Base-by-base conservation (phyloP, 192 early-diverging fungal genomes). In the Coemansia sp. region DNA sequence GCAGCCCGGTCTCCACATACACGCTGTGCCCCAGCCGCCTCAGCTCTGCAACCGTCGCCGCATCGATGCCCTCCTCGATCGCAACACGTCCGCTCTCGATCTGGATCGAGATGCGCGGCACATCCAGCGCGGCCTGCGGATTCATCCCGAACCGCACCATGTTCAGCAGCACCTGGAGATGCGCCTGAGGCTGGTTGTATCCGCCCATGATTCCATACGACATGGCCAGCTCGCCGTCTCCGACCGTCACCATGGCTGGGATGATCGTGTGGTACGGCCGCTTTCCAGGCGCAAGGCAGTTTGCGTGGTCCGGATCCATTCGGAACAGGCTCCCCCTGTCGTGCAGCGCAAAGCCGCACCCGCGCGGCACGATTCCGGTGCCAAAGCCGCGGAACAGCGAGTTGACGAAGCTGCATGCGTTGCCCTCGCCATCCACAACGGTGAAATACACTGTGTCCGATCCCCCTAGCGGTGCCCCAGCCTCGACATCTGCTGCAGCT, bases 161-260 rank as follows among this genome's bases (percentile, higher is more conserved):
- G 57, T 91, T 90, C 30, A 92, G 53, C 55, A 93, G 70, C 8
- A 90, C 86, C 75, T 93, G 91, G 3, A 91, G 64, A 42, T 93
- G 90, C n/a, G 90, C 90, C 72, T 93, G 91, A 19, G 91, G 91
- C 70, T 93, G 91, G 83, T 88, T 88, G 67, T 83, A 89, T 5
- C 83, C 88, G 41, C 91, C 91, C 89, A 93, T 91, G 45, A 82
- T 77, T 20, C 74, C 78, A 23, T 59, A 68, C 29, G 56, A 44
- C 23, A 65, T 68, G 29, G 57, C 53, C 14, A 73, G 45, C 9
- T 64, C 67, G 53, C 56, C 36, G n/a, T n/a, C n/a, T 23, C 30
- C 59, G 33, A 31, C 41, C 2, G 86, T 89, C 20, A 84, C 82
- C 82, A 89, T 85, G 20, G 84, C 84, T 3, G 86, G 88, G 41